Base-by-base conservation (phyloP, 805 yeast genomes). In the Hanseniaspora vineae region DNA sequence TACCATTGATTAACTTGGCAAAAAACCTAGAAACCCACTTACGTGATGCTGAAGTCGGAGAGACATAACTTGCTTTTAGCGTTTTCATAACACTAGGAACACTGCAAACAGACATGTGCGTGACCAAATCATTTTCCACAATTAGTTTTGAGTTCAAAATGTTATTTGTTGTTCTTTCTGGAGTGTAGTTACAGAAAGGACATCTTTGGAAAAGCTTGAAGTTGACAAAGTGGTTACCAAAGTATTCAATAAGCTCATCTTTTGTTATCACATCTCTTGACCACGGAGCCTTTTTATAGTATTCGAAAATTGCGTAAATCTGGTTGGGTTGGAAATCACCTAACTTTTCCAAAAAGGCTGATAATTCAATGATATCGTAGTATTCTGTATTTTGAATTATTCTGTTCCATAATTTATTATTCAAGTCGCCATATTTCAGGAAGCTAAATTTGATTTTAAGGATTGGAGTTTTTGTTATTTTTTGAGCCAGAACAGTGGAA, bases 11-110 rank as follows among this genome's bases (percentile, higher is more conserved):
- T 44, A 92, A 67, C 58, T 87, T 89, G 45, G 88, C 82, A 49
- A 89, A 67, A 2, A 84, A 75, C 56, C 84, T 87, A 3, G 89
- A 73, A 58, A 84, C 86, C 97, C 97, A 89, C 51, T 88, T 77
- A 55, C 85, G 80, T 3, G 89, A 76, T 0, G 97, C 97, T 54
- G 81, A 77, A 44, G 77, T 80, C 1, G 90, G 75, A 0, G 96
- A 78, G 2, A 86, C 90, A 58, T 77, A 90, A 1, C 81, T 69
- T 1, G 84, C 75, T 45, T 78, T 77, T 42, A 84, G 64, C 12
- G 19, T 39, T 18, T 15, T 39, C 42, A 18, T 11, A 15, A n/a
- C 13, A 14, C 19, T 17, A n/a, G 42, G 19, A 13, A 39, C 13
- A 18, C 14, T 17, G 64, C 98, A 92, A 1, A 86, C 77, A 0